A percentile compares a stretch with the other conserved stretches of the same genome.
phyloP scores from a whole-genome alignment of 257 asterid genomes.

The Solanum peruvianum region DNA sequence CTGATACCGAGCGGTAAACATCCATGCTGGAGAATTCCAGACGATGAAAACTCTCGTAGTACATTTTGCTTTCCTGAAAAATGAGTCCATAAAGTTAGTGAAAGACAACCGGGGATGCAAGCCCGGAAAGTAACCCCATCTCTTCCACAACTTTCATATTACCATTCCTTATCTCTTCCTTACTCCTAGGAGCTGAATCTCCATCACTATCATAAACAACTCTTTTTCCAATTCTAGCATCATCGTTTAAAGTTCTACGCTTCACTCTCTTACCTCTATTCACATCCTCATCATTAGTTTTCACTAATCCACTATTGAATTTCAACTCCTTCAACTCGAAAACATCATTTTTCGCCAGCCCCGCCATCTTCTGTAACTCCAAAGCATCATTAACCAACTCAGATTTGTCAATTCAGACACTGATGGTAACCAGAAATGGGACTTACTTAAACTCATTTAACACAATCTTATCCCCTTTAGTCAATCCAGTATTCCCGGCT shows the following conservation, averaged over 20 bases:
- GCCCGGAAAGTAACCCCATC: conserved; percentile 95
- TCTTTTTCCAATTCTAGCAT: background rate
- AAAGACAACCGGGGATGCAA: conserved; percentile 54
- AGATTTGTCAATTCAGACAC: too few species aligned
- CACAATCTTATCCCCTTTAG: too few species aligned
- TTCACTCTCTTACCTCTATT: background rate
- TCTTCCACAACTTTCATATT: conserved; percentile 3
- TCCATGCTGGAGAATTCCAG: conserved; percentile 98
- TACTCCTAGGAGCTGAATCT: background rate
- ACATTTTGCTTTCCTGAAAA: conserved; percentile 66
- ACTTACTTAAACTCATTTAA: too few species aligned
- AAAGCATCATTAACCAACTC: too few species aligned
- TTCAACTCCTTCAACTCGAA: too few species aligned
- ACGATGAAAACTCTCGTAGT: conserved; percentile 69
- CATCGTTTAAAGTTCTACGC: too few species aligned
- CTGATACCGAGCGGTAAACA: conserved; percentile 81
- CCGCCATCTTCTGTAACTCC: too few species aligned
- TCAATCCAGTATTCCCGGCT: too few species aligned
- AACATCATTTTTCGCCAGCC: too few species aligned
- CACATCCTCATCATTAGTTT: background rate
- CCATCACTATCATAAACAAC: background rate
- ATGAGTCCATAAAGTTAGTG: conserved; percentile 67
- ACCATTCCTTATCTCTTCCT: background rate
- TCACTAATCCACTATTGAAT: too few species aligned
- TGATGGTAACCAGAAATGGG: too few species aligned